A percentile compares a stretch with the other conserved stretches of the same genome.
phyloP scores from a whole-genome alignment of 352 stramenopile genomes.

The Phytophthora colocasiae region DNA sequence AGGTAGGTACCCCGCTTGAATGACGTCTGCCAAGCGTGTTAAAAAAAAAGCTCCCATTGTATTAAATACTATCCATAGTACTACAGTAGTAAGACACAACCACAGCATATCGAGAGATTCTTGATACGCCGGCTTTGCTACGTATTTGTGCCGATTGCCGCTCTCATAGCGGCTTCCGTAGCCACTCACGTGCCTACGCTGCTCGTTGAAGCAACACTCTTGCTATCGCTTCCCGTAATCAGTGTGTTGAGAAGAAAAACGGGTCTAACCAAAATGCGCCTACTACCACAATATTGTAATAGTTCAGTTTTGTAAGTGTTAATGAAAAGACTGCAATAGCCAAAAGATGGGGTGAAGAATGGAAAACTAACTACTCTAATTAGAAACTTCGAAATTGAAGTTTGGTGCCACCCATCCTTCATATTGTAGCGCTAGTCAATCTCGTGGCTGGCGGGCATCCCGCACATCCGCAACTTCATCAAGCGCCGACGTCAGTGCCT shows the following conservation, averaged over 20 bases:
- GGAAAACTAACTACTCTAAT: not conserved
- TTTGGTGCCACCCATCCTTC: not conserved
- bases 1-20: constrained; percentile 13
- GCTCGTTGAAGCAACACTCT: constrained; percentile 20
- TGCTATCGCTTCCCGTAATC: constrained; percentile 19
- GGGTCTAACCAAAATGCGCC: not conserved
- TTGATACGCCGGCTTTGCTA: not conserved
- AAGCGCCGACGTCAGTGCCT: constrained; percentile 12
- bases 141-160: no score
- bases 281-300: constrained; percentile 1
- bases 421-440: constrained; percentile 7
- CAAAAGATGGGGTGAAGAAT: not conserved
- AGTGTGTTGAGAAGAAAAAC: constrained; percentile 32
- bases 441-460: constrained; percentile 9
- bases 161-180: not conserved
- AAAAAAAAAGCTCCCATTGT: constrained; percentile 13
- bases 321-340: not conserved
- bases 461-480: constrained; percentile 39
- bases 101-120: not conserved
- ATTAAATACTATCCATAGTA: no score
- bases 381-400: not conserved
- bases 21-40: constrained; percentile 23
- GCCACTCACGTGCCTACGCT: constrained; percentile 6
- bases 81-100: no score
- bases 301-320: not conserved